Evolutionary conservation across 192 early-diverging fungal genomes (phyloP), one percentile per base, ranked within the genome.

Genomic region (Coemansia sp.): DNA sequence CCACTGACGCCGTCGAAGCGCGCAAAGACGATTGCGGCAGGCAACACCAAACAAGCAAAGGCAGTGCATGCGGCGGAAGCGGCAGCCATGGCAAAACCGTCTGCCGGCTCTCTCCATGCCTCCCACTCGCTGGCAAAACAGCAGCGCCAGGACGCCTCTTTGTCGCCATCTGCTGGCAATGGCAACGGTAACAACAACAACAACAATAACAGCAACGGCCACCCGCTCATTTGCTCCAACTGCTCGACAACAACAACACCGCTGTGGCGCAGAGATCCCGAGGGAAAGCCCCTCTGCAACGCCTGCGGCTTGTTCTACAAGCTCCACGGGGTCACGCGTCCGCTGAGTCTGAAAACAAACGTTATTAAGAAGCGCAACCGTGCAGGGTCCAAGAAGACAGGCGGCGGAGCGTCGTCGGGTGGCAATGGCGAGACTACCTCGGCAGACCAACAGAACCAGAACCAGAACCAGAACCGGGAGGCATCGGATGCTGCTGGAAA

Each of bases 231-330:
- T 11, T 96, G 95, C 69, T 82, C 79, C 21, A 95, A 98, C 83
- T 98, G 96, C 77, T 64, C 72, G 8, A 96, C 94, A 2, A 94
- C 89, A 9, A 95, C 90, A 1, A 99, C 98, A 1, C 90, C 95
- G 1, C 87, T 99, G 13, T 99, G 98, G 98, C 89, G 98, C 1
- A 83, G 96, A 8, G 89, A 96, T 64, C 90, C 91, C 7, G 87
- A 91, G 54, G 97, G 97, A 39, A 89, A 92, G 46, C 89, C 94
- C 0, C 86, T 99, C 41, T 99, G 98, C 73, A 99, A 99, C 68
- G 98, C 98, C 0, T 99, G 98, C 68, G 98, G 98, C 0, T 72
- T 99, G 63, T 99, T 94, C 76, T 90, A 86, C 73, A 99, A 98
- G 80, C 83, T 99, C 32, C 98, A 99, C 73, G 94, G 94, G 16